Conservation (phyloP, 2,329 filamentous ascomycete genomes). For the Fusarium veterinarium region DNA sequence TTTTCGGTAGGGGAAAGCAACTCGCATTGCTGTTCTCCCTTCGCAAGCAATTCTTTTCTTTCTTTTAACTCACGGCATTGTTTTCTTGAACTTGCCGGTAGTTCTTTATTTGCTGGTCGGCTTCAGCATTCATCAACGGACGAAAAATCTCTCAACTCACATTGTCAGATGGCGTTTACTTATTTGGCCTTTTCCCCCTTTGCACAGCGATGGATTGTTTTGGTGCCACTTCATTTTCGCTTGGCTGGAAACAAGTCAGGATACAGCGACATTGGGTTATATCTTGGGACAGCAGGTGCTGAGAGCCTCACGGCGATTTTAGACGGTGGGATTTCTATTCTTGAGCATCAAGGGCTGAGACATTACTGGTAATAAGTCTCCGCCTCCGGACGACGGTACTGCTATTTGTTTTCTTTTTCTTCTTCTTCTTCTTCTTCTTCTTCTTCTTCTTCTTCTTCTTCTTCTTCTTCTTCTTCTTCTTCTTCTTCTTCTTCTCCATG, state of each 20-base stretch:
- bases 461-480: not conserved
- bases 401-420: not conserved
- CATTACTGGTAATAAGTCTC: slow-evolving; percentile 22
- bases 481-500: slow-evolving; percentile 10
- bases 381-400: not conserved
- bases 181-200: slow-evolving; percentile 13
- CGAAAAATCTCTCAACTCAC: slow-evolving; percentile 26
- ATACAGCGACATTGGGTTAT: slow-evolving; percentile 35
- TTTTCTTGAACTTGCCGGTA: not conserved
- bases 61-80: slow-evolving; percentile 20
- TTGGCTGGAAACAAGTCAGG: slow-evolving; percentile 29
- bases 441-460: not conserved
- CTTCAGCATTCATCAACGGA: slow-evolving; percentile 23
- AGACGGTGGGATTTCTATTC: slow-evolving; percentile 18
- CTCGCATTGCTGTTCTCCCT: not conserved
- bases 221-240: slow-evolving; percentile 26
- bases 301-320: slow-evolving; percentile 47
- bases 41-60: slow-evolving; percentile 4
- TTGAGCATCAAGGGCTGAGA: slow-evolving; percentile 5
- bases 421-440: no score
- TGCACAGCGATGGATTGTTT: slow-evolving; percentile 44
- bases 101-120: slow-evolving; percentile 9
- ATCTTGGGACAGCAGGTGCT: slow-evolving; percentile 41
- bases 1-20: slow-evolving; percentile 7
- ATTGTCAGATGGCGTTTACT: slow-evolving; percentile 13